phyloP scores from a whole-genome alignment of 306 rosid species.

The Astragalus membranaceus region DNA sequence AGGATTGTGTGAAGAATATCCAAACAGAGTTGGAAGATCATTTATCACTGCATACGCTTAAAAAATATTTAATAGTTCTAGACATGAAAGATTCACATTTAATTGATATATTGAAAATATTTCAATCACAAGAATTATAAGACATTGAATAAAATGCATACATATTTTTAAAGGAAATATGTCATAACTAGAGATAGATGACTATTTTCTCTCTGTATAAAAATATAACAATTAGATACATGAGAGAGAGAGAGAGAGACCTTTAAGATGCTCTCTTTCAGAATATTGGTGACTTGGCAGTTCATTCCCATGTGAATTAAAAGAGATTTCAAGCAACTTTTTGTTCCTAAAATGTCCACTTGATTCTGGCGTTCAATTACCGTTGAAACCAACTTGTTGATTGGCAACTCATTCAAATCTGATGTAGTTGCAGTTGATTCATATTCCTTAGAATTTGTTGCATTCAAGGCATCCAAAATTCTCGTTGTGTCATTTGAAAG shows the following conservation, averaged over 20 bases:
- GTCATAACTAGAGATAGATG: too few species aligned
- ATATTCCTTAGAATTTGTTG: not conserved
- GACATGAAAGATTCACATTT: too few species aligned
- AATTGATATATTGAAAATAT: not conserved
- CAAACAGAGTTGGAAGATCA: not conserved
- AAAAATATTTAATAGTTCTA: not conserved
- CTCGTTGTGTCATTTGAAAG: not conserved
- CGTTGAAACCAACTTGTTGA: not conserved
- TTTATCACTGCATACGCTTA: not conserved
- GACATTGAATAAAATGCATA: not conserved
- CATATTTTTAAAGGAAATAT: not conserved
- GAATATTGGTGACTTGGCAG: not conserved
- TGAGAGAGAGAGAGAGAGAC: not conserved
- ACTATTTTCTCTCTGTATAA: not conserved
- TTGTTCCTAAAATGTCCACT: not conserved
- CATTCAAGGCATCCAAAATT: conserved; percentile 1
- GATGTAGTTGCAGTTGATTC: not conserved
- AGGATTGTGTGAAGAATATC: not conserved
- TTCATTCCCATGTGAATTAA: conserved; percentile 16
- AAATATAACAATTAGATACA: not conserved
- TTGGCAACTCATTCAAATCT: not conserved
- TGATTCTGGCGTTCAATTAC: not conserved
- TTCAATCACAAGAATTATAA: not conserved
- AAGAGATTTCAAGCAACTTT: not conserved
- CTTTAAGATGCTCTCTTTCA: conserved; percentile 7